Base-by-base conservation (phyloP, 1,139 yeast genomes). In the Scheffersomyces lignicola region DNA sequence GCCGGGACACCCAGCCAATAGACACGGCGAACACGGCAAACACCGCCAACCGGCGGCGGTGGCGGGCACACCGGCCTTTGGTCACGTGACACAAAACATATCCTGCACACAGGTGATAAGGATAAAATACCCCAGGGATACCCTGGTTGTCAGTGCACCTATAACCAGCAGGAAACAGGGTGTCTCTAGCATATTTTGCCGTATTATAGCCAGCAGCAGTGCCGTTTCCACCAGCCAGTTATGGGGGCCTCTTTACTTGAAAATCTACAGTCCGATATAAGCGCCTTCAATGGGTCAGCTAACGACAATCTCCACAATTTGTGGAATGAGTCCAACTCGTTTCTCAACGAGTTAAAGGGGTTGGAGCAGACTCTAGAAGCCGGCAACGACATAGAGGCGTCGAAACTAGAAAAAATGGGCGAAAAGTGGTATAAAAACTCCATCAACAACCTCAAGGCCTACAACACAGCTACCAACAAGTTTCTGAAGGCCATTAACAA, bases 371-470 rank as follows among this genome's bases (percentile, higher is more conserved):
- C 29, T 6, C n/a, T 26, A 14, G 16, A 14, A 7, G n/a, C 14
- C 16, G 16, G 18, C 6, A 9, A 6, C 4, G 20, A 26, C 18
- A 6, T 8, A 7, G 13, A 8, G 7, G 10, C 18, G 4, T 5
- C 18, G 4, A 26, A 16, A 15, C 13, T 26, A 7, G 29, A 26
- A 18, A 40, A 40, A 11, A 14, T 47, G 14, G 49, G 49, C 2
- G 47, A 52, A 30, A 29, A 34, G 5, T 70, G 76, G 76, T 69
- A 70, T 42, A 62, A 60, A 44, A 41, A 44, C 18, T 63, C 71
- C 7, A 68, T 70, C 9, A 32, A 43, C 4, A 40, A 48, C 12
- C 52, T 70, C 20, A 70, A 70, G 44, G 36, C 54, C 2, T 70
- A 69, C 47, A 70, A 70, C 44, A 48, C 68, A 2, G 60, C 60